Evolutionary conservation across 2,329 filamentous ascomycete species (phyloP), one percentile per base, ranked within the genome.

Genomic region (Aureobasidium subglaciale): DNA sequence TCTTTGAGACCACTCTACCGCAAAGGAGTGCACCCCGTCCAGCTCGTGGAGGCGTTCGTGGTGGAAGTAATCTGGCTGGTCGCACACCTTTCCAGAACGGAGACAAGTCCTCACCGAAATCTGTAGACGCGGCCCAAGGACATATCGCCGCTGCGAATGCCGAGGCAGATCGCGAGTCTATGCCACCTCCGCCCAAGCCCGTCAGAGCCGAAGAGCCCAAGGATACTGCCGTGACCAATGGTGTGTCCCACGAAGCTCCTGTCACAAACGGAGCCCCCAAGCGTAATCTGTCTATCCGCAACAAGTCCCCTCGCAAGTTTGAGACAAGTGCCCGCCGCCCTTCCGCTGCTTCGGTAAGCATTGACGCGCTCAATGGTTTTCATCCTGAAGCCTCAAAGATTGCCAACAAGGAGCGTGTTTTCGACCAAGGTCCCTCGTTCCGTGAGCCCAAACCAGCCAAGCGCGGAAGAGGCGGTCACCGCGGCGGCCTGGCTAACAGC

Each of bases 1-100:
- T 85, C 57, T 97, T 95, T 71, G 87, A 89, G 68, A 96, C 93
- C 0, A 89, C 87, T 25, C 70, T 96, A 37, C 83, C 85, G 35
- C 45, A 53, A 30, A 41, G 61, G 56, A 55, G 58, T 38, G 58
- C 54, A 24, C 38, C 56, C n/a, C 58, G 62, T n/a, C 35, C 55
- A 63, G 79, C 80, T 53, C 78, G 81, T 59, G 75, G 80, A 63
- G 71, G 77, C 53, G 72, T 77, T 55, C 79, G 83, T 66, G 78
- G 78, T 63, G 78, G 81, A 57, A 72, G 79, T 61, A 77, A 78
- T 57, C 64, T 65, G 57, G 68, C 61, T 59, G 70, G 74, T 58
- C 72, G 78, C 59, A 68, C 74, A 62, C 68, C 70, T 42, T 65
- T 70, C 54, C 56, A 55, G 25, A 60, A 57, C 27, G 58, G 34